phyloP scores from a whole-genome alignment of 2,329 filamentous ascomycete species.

The Metarhizium album region DNA sequence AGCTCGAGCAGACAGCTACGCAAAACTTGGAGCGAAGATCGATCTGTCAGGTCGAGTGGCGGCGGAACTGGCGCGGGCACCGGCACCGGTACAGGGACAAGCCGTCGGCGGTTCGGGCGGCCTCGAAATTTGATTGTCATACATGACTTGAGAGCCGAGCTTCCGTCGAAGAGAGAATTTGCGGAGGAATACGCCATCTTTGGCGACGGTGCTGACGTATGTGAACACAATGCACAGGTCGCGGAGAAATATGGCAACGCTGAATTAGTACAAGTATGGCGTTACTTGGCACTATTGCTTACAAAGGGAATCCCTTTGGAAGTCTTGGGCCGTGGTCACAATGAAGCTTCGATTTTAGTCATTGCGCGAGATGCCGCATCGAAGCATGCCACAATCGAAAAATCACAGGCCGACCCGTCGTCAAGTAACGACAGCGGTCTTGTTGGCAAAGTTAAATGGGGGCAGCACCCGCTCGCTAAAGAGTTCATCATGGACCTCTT shows the following conservation, averaged over 20 bases:
- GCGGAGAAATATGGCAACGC: slow-evolving; percentile 59
- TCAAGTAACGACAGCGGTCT: slow-evolving; percentile 22
- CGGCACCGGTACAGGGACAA: slow-evolving; percentile 41
- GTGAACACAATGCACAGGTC: slow-evolving; percentile 70
- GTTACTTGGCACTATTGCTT: slow-evolving; percentile 65
- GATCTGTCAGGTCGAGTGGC: slow-evolving; percentile 48
- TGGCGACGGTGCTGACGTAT: slow-evolving; percentile 71
- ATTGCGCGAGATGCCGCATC: slow-evolving; percentile 54
- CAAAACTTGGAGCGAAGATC: slow-evolving; percentile 46
- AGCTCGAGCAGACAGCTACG: slow-evolving; percentile 39
- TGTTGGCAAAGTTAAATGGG: slow-evolving; percentile 56
- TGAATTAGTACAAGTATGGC: slow-evolving; percentile 76
- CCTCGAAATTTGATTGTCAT: slow-evolving; percentile 65
- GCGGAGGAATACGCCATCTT: slow-evolving; percentile 76
- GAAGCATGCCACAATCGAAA: slow-evolving; percentile 9
- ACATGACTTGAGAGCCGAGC: slow-evolving; percentile 54
- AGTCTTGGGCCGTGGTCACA: slow-evolving; percentile 43
- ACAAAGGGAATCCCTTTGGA: slow-evolving; percentile 65
- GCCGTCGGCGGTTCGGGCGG: slow-evolving; percentile 34
- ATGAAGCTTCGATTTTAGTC: slow-evolving; percentile 52
- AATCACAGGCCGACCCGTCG: background rate
- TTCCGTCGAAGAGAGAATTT: slow-evolving; percentile 71
- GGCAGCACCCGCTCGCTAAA: slow-evolving; percentile 51
- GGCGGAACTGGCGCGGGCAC: slow-evolving; percentile 42
- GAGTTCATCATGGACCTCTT: slow-evolving; percentile 54